Base-by-base conservation (phyloP, 2,329 filamentous ascomycete genomes). In the Talaromyces rugulosus region DNA sequence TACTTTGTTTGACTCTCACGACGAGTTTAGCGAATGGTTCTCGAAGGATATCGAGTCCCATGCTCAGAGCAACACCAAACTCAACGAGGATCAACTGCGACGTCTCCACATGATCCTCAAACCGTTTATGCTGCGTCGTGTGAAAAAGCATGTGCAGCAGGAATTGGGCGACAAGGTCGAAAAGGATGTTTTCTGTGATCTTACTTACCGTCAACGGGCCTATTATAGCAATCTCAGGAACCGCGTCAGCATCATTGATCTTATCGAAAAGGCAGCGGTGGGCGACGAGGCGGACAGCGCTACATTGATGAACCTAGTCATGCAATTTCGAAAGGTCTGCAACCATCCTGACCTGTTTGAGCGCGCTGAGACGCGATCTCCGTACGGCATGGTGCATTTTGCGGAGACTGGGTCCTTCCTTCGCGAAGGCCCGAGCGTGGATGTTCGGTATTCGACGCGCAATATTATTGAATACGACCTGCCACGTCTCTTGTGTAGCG, bases 261-360 rank as follows among this genome's bases (percentile, higher is more conserved):
- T 99, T 18, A 96, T 99, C 60, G 95, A 99, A 77, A 98, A 97
- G 83, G 92, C 92, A 1, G 94, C 94, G 2, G 85, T 95, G 68
- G 95, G 95, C 40, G 93, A 97, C 70, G 95, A 98, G 56, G 89
- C 94, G 69, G 95, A 98, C 73, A 96, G 91, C 40, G 93, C 94
- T 47, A 98, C 94, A 1, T 79, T 99, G 70, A 98, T 99, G 95
- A 99, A 99, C 77, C 82, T 99, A 66, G 95, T 99, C 66, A 99
- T 99, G 95, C 95, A 99, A 78, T 99, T 99, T 85, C 87, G 95
- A 70, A 99, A 99, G 79, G 95, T 99, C 62, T 99, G 95, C 81
- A 99, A 99, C 72, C 95, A 99, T 74, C 95, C 95, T 0, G 95
- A 99, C 77, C 79, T 99, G 36, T 99, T 99, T 69, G 93, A 99